Evolutionary conservation across 2,329 filamentous ascomycete species (phyloP).

Genomic region (Phyllosticta ampelicida): DNA sequence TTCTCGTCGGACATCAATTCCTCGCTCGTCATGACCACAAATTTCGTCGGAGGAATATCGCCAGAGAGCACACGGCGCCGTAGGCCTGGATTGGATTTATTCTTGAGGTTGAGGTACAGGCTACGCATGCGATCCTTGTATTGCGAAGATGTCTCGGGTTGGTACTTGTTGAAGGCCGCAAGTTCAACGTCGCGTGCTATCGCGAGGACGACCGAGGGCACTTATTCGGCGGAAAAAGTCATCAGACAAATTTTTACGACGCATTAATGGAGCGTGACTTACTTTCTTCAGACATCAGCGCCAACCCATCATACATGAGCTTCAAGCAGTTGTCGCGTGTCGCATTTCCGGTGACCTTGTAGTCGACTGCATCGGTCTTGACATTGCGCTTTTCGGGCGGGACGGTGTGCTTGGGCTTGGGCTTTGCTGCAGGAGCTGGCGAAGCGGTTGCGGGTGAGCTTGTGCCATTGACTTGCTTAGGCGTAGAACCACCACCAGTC

Average conservation of each 20-base stretch:
- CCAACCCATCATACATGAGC: constrained; percentile 87
- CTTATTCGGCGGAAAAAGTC: constrained; percentile 15
- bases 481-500: constrained; percentile 34
- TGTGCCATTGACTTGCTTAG: constrained; percentile 34
- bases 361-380: constrained; percentile 70
- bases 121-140: constrained; percentile 88
- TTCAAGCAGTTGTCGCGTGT: constrained; percentile 78
- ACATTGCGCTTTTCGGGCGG: constrained; percentile 68
- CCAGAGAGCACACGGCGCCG: constrained; percentile 65
- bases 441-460: constrained; percentile 33
- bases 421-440: constrained; percentile 42
- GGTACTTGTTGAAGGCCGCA: constrained; percentile 60
- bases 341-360: constrained; percentile 60
- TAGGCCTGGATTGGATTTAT: constrained; percentile 72
- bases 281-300: constrained; percentile 51
- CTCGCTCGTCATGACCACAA: constrained; percentile 79
- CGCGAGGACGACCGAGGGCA: constrained; percentile 55
- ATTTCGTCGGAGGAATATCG: constrained; percentile 58
- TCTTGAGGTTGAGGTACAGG: constrained; percentile 90
- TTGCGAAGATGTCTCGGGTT: constrained; percentile 53
- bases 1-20: constrained; percentile 85
- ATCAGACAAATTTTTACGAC: background rate
- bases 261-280: constrained; percentile 15
- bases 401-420: constrained; percentile 43
- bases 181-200: constrained; percentile 63